Base-by-base conservation (phyloP, 768 basidiomycete species). In the Daedaleopsis nitida region DNA sequence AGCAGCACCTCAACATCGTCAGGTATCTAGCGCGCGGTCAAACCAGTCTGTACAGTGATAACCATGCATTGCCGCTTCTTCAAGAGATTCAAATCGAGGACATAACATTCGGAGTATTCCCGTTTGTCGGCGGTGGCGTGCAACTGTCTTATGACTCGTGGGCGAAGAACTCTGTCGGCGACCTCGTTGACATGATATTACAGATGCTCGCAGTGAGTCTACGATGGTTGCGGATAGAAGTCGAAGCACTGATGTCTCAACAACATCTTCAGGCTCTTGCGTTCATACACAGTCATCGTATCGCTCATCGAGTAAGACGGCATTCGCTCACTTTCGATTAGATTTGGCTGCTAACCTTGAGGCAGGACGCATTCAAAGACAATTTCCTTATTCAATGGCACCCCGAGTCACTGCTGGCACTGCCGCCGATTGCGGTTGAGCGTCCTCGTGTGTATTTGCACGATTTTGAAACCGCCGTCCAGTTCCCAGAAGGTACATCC, bases 311-410 rank as follows among this genome's bases (percentile, higher is more conserved):
- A 11, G 52, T 53, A 42, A 19, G 37, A 19, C 4, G 1, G 7
- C 27, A 32, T 32, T 24, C 4, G 1, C 21, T 17, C 1, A 64
- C 23, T 37, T 43, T 14, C 23, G 23, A 55, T 34, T 42, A 34
- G 10, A 10, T 32, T 5, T 21, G 27, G 34, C 9, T 13, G 38
- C 58, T 32, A 13, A 55, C 1, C 3, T 32, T 6, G 3, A 51
- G 32, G 24, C 48, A 75, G 72, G 72, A 75, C 48, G 70, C 72
- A 16, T 73, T 72, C 55, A 61, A 45, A 12, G 71, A 73, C 52
- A 75, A 76, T 55, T 75, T 73, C 52, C 54, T 74, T 4, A 44
- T 74, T 4, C 67, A 76, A 53, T 74, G 69, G 68, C 68, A 72
- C 5, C 74, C 74, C 2, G 71, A 75, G 50, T 73, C 73, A 2